Evolutionary conservation across 2,329 filamentous ascomycete genomes (phyloP), one percentile per base, ranked within the genome.

Genomic region (Rutstroemia sp.): DNA sequence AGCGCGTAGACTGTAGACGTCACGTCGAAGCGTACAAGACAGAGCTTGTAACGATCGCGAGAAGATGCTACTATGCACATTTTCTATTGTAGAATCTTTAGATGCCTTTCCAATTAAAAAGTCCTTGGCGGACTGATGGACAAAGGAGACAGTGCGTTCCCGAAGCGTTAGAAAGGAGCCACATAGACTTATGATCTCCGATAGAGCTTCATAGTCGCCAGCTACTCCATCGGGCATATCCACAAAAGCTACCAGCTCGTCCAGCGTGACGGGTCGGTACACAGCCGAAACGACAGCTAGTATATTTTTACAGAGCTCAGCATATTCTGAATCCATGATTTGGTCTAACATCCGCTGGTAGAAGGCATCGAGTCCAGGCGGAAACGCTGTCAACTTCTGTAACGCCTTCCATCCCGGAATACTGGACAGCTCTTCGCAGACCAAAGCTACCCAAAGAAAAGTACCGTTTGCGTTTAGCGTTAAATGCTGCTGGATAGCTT

Each of bases 371-470:
- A 52, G 39, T 45, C 40, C 40, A 12, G 39, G 6, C 2, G 40
- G 50, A 23, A 52, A 44, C 5, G 5, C 23, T 12, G 2, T 52
- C 16, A 52, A 14, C 14, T 27, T 44, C 25, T 42, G 4, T 5
- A 0, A 39, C 34, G 21, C 23, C 4, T 17, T 52, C 39, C 36
- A 42, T 27, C 39, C 4, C 12, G 17, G 4, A 27, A 44, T 21
- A 17, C 45, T 27, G 10, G 19, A 25, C 4, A 52, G 23, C 8
- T 52, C 39, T 34, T 52, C 23, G 4, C 38, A 44, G 3, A 52
- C 25, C 23, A 52, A 34, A 45, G 23, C 50, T 4, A 52, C 21
- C 40, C 39, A 52, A 34, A 52, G 38, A 44, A 52, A 52, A 16
- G 50, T 52, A 27, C 16, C 16, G 8, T 52, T 30, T 27, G 50